Conservation (phyloP, 345 rosid genomes). For the Carallia pectinifolia region DNA sequence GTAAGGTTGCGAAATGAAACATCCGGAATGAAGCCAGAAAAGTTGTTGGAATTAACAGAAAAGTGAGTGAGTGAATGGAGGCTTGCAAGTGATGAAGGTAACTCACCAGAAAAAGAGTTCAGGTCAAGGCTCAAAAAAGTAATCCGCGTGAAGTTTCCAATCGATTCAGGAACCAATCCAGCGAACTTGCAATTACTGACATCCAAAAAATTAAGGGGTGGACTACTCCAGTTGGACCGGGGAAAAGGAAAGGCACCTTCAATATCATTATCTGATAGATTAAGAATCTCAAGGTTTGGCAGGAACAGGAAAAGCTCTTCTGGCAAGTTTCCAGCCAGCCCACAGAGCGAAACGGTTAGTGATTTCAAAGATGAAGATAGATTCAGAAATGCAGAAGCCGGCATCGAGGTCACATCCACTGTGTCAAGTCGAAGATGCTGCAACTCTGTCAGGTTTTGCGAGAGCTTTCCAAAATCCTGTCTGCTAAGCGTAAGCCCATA, state of each 20-base stretch:
- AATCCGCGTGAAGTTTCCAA: neutral
- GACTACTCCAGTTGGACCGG: neutral
- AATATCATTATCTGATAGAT: constrained; percentile 15
- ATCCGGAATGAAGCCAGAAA: neutral
- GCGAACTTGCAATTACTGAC: neutral
- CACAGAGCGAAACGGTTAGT: constrained; percentile 8
- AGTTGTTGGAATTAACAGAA: neutral
- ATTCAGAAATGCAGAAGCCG: too few relatives aligned
- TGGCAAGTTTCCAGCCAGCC: constrained; percentile 18
- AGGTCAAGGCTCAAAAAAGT: neutral
- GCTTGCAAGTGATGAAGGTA: neutral
- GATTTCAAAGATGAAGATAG: neutral
- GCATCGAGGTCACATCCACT: constrained; percentile 8
- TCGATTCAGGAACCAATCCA: neutral
- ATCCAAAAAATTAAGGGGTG: neutral
- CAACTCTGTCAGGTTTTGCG: neutral
- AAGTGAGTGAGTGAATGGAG: neutral
- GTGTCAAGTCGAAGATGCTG: neutral
- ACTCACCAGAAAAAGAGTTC: neutral
- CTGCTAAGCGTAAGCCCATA: constrained; percentile 8
- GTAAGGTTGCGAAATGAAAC: neutral
- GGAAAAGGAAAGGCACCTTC: neutral
- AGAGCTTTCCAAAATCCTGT: neutral
- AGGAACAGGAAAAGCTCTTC: constrained; percentile 19
- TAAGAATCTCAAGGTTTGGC: constrained; percentile 17